A percentile compares a stretch with the other conserved stretches of the same genome.
Conservation (phyloP, 495 filamentous ascomycete genomes). For the Penicillium argentinense region DNA sequence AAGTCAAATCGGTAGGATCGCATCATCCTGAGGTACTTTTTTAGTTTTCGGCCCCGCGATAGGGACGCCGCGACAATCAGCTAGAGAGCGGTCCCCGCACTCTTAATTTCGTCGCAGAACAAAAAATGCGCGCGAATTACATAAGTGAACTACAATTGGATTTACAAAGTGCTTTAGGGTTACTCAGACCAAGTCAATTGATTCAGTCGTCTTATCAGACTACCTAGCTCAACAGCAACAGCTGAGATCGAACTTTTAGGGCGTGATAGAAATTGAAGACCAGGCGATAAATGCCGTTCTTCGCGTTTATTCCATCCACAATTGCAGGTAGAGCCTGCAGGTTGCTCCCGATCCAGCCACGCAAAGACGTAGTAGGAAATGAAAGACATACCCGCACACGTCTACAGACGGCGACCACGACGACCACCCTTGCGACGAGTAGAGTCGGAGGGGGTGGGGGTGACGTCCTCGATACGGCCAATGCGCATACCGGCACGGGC, state of each 20-base stretch:
- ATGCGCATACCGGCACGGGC: conserved; percentile 99
- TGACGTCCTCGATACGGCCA: conserved; percentile 99
- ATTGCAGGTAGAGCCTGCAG: conserved; percentile 37
- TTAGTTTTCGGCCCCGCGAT: conserved; percentile 17
- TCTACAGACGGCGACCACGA: conserved; percentile 98
- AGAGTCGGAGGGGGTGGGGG: conserved; percentile 96
- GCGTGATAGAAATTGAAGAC: conserved; percentile 53
- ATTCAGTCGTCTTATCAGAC: conserved; percentile 21
- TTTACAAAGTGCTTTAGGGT: neutral
- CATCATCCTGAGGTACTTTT: conserved; percentile 5
- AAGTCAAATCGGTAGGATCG: no score
- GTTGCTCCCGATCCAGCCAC: conserved; percentile 39
- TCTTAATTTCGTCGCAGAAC: no score
- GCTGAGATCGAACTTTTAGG: conserved; percentile 35
- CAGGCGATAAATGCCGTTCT: conserved; percentile 57
- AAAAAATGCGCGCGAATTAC: neutral
- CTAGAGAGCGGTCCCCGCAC: conserved; percentile 14
- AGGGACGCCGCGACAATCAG: no score
- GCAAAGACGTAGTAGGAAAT: conserved; percentile 31
- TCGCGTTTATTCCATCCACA: conserved; percentile 60
- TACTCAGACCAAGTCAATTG: conserved; percentile 23
- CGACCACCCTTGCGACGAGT: conserved; percentile 99
- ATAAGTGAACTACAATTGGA: neutral
- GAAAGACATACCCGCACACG: conserved; percentile 33
- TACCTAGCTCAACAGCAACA: conserved; percentile 23